Evolutionary conservation across 768 basidiomycete genomes (phyloP).

Genomic region (Serendipita vermifera): DNA sequence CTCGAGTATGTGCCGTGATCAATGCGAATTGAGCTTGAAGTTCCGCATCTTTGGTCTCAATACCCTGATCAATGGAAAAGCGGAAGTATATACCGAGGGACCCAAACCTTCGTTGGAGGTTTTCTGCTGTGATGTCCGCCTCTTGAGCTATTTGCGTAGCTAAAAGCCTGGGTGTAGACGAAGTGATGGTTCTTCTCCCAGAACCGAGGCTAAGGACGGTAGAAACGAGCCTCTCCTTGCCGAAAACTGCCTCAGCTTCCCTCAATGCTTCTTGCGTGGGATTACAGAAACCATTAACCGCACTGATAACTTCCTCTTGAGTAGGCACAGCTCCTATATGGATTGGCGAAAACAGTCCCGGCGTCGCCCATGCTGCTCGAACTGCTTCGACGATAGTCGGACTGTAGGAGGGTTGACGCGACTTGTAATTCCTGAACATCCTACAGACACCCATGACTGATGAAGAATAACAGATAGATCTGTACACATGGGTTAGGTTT

Average conservation of each 20-base stretch:
- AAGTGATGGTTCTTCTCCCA: background rate
- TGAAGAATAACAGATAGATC: background rate
- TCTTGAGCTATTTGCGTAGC: background rate
- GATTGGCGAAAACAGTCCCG: background rate
- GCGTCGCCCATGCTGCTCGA: background rate
- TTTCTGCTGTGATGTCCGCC: background rate
- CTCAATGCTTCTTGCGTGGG: background rate
- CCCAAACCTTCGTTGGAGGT: background rate
- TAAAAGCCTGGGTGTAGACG: no score
- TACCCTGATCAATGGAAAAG: background rate
- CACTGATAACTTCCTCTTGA: background rate
- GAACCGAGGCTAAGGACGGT: background rate
- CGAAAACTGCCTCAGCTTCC: background rate
- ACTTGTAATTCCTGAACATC: background rate
- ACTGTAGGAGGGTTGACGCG: background rate
- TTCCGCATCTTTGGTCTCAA: background rate
- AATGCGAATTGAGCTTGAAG: background rate
- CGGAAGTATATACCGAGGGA: background rate
- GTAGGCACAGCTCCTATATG: background rate
- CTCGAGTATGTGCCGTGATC: background rate
- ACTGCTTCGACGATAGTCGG: background rate
- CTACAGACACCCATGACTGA: background rate
- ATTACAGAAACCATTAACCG: background rate
- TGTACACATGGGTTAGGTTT: background rate
- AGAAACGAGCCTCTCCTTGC: background rate